These are phyloP conservation scores for Pythium apleroticum DNA, from an alignment of 352 stramenopile genomes.

Conservation along the genomic window DNA sequence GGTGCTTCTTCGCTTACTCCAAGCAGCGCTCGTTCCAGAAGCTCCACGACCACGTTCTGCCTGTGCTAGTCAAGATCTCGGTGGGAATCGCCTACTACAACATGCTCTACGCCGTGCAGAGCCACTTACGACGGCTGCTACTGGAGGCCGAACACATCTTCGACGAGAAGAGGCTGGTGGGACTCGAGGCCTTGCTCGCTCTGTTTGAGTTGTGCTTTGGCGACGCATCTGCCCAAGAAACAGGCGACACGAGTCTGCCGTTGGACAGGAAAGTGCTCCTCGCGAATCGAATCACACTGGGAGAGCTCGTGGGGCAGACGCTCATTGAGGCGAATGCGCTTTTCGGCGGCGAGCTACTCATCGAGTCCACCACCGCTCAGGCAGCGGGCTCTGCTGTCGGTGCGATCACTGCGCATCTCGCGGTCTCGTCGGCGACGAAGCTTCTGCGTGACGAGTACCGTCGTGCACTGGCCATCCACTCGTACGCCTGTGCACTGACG, in stretches of 20 bases:
- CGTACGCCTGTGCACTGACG: slow-evolving; percentile 44
- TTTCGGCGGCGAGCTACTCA: slow-evolving; percentile 52
- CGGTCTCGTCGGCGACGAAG: slow-evolving; percentile 6
- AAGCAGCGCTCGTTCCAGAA: slow-evolving; percentile 39
- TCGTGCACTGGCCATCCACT: slow-evolving; percentile 46
- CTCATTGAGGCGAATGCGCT: slow-evolving; percentile 70
- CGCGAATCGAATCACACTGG: slow-evolving; percentile 33
- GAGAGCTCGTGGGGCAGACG: slow-evolving; percentile 60
- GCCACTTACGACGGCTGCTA: slow-evolving; percentile 58
- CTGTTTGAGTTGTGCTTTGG: slow-evolving; percentile 26
- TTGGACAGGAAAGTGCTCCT: slow-evolving; percentile 44
- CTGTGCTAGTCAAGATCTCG: slow-evolving; percentile 51
- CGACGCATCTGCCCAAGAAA: background rate
- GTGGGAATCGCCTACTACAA: slow-evolving; percentile 67
- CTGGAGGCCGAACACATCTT: slow-evolving; percentile 60
- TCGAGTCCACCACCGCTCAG: slow-evolving; percentile 26
- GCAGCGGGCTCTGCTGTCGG: slow-evolving; percentile 11
- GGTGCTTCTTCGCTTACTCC: slow-evolving; percentile 67
- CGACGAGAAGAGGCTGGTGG: slow-evolving; percentile 74
- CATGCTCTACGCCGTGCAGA: slow-evolving; percentile 65
- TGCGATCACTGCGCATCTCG: slow-evolving; percentile 6
- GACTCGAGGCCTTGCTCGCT: slow-evolving; percentile 40
- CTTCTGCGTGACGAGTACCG: slow-evolving; percentile 44
- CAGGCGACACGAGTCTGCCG: background rate
- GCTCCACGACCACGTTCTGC: slow-evolving; percentile 39